Evolutionary conservation across 139 green algal species (phyloP).

Genomic region (Picocystis salinarum): DNA sequence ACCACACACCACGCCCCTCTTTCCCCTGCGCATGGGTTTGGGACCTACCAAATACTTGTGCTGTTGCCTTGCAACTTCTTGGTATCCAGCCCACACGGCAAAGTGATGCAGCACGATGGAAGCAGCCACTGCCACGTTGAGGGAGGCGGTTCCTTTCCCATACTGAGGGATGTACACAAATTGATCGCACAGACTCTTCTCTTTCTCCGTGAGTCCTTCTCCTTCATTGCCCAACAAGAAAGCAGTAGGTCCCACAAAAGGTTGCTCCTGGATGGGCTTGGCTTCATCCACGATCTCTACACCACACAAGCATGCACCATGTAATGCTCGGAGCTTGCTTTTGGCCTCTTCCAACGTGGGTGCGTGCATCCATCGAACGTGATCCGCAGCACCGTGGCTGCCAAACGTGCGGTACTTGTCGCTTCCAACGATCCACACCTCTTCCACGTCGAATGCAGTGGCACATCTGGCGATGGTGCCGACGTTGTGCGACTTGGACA

Average conservation of each 20-base stretch:
- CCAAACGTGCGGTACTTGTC: slow-evolving; percentile 76
- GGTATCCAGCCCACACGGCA: slow-evolving; percentile 55
- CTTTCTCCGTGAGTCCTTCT: slow-evolving; percentile 45
- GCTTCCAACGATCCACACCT: slow-evolving; percentile 61
- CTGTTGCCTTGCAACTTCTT: slow-evolving; percentile 39
- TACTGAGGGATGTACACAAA: slow-evolving; percentile 86
- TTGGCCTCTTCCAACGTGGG: too few species aligned
- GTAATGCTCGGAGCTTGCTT: background rate
- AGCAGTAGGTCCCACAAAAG: slow-evolving; percentile 56
- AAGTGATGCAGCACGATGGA: slow-evolving; percentile 91
- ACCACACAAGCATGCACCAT: slow-evolving; percentile 53
- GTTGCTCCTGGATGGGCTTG: slow-evolving; percentile 38
- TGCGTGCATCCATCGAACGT: slow-evolving; percentile 35
- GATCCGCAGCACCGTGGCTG: slow-evolving; percentile 43
- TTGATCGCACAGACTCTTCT: slow-evolving; percentile 65
- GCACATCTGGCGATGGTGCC: slow-evolving; percentile 46
- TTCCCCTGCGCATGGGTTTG: too few species aligned
- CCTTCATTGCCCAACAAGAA: slow-evolving; percentile 92
- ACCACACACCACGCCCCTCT: too few species aligned
- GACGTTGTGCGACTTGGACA: slow-evolving; percentile 39
- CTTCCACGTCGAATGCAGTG: slow-evolving; percentile 43
- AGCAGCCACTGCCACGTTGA: slow-evolving; percentile 84
- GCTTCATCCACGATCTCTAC: slow-evolving; percentile 70
- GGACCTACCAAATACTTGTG: slow-evolving; percentile 58
- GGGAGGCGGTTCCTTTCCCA: slow-evolving; percentile 65